Conservation (phyloP, 2,329 filamentous ascomycete genomes). For the Acrocalymma vagum region DNA sequence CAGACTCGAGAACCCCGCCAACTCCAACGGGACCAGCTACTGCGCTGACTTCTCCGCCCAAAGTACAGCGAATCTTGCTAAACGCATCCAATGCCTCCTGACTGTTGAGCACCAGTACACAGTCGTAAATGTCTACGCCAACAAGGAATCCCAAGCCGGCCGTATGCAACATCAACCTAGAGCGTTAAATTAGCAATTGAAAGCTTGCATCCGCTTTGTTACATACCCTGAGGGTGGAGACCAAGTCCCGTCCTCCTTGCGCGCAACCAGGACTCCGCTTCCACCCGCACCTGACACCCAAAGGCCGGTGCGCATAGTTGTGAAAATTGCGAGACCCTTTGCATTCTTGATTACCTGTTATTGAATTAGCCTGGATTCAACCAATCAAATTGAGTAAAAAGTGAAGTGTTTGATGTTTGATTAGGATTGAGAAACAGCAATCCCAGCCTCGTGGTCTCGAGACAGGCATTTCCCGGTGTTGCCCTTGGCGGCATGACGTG, state of each 20-base stretch:
- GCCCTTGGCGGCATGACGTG: too few relatives aligned
- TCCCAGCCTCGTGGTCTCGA: too few relatives aligned
- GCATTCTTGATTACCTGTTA: slow-evolving; percentile 81
- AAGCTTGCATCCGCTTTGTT: too few relatives aligned
- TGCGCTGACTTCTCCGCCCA: slow-evolving; percentile 83
- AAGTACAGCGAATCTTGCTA: slow-evolving; percentile 77
- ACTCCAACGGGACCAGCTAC: slow-evolving; percentile 80
- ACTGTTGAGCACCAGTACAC: slow-evolving; percentile 91
- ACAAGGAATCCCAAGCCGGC: slow-evolving; percentile 88
- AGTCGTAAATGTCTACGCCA: slow-evolving; percentile 95
- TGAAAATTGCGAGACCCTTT: slow-evolving; percentile 91
- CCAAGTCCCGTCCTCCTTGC: slow-evolving; percentile 87
- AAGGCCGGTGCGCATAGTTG: slow-evolving; percentile 90
- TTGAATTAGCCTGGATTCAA: too few relatives aligned
- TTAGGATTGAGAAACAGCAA: too few relatives aligned
- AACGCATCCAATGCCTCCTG: slow-evolving; percentile 85
- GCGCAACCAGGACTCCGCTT: slow-evolving; percentile 84
- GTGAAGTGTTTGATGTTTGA: too few relatives aligned
- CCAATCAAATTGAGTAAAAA: too few relatives aligned
- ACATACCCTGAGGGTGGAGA: slow-evolving; percentile 91
- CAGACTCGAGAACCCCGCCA: slow-evolving; percentile 76
- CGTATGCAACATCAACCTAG: slow-evolving; percentile 89
- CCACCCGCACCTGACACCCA: slow-evolving; percentile 93
- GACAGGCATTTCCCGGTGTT: too few relatives aligned
- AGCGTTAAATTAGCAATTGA: too few relatives aligned